These are phyloP conservation scores for Polytrichum commune DNA, from an alignment of 225 moss, liverwort and hornwort species.

Conservation along the genomic window DNA sequence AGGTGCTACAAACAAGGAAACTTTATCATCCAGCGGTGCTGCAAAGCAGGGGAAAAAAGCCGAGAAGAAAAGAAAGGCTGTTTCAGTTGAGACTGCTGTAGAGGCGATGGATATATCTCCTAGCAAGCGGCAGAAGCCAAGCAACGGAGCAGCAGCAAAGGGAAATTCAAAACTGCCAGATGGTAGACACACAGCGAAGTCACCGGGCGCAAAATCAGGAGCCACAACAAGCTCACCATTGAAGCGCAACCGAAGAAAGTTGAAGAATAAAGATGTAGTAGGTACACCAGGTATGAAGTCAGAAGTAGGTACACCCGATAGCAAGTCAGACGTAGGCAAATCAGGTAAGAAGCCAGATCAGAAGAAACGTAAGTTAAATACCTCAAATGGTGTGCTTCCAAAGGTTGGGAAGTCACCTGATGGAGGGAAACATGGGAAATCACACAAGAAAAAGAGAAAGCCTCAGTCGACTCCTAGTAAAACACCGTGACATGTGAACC, in stretches of 20 bases:
- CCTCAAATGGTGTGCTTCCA: background rate
- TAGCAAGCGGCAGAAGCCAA: slow-evolving; percentile 31
- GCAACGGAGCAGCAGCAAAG: slow-evolving; percentile 12
- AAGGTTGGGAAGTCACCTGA: background rate
- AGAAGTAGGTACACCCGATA: no score
- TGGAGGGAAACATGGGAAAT: slow-evolving; percentile 1
- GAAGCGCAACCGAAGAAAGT: slow-evolving; percentile 19
- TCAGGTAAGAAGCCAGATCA: slow-evolving; percentile 5
- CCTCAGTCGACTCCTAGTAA: background rate
- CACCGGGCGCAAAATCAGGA: slow-evolving; percentile 7
- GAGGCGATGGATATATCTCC: slow-evolving; percentile 7
- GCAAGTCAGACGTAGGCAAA: no score
- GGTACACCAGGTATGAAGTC: slow-evolving; percentile 1
- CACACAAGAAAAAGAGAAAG: slow-evolving; percentile 1
- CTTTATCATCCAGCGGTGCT: slow-evolving; percentile 6
- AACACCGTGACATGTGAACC: no score
- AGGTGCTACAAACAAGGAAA: slow-evolving; percentile 24
- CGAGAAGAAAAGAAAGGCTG: slow-evolving; percentile 31
- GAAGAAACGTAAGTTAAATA: slow-evolving; percentile 32
- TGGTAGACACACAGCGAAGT: background rate
- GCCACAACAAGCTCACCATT: slow-evolving; percentile 13
- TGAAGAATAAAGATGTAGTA: slow-evolving; percentile 12
- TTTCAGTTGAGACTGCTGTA: slow-evolving; percentile 4
- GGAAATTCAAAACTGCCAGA: background rate
- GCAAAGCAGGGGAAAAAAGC: background rate